A percentile compares a stretch with the other conserved stretches of the same genome.
Evolutionary conservation across 805 yeast species (phyloP).

Genomic region (Helenozyma rhizophorensis): DNA sequence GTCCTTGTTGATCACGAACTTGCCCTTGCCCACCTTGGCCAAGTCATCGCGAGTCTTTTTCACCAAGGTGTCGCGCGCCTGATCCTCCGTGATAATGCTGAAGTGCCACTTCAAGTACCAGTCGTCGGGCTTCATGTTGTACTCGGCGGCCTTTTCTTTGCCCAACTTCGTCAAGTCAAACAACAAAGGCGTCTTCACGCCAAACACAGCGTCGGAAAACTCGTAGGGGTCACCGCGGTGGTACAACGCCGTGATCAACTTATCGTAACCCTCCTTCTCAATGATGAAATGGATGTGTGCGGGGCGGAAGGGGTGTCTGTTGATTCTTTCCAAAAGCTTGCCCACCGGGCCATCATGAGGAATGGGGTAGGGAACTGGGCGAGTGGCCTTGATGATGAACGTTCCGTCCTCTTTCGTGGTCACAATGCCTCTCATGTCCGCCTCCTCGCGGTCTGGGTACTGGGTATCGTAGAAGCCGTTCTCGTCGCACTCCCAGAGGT

Average conservation of each 20-base stretch:
- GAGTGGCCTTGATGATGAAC: constrained; percentile 4
- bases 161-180: constrained; percentile 14
- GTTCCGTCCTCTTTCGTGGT: constrained; percentile 11
- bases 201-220: constrained; percentile 19
- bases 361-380: constrained; percentile 6
- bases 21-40: constrained; percentile 5
- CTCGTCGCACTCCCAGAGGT: constrained; percentile 21
- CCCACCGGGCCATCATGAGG: constrained; percentile 8
- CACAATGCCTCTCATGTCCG: constrained; percentile 20
- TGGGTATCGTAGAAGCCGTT: constrained; percentile 20
- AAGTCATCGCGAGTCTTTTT: constrained; percentile 10
- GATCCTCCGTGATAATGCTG: constrained; percentile 12
- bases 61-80: constrained; percentile 6
- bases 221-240: constrained; percentile 18
- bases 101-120: constrained; percentile 20
- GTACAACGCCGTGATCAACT: constrained; percentile 18
- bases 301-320: constrained; percentile 7
- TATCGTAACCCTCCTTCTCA: constrained; percentile 16
- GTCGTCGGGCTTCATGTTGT: constrained; percentile 15
- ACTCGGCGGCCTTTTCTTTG: constrained; percentile 12
- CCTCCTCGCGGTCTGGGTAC: constrained; percentile 15
- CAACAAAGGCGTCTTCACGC: constrained; percentile 15
- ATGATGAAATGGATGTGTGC: constrained; percentile 20
- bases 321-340: constrained; percentile 1
- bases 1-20: constrained; percentile 11